Base-by-base conservation (phyloP, 768 basidiomycete genomes). In the Boletus sp. region DNA sequence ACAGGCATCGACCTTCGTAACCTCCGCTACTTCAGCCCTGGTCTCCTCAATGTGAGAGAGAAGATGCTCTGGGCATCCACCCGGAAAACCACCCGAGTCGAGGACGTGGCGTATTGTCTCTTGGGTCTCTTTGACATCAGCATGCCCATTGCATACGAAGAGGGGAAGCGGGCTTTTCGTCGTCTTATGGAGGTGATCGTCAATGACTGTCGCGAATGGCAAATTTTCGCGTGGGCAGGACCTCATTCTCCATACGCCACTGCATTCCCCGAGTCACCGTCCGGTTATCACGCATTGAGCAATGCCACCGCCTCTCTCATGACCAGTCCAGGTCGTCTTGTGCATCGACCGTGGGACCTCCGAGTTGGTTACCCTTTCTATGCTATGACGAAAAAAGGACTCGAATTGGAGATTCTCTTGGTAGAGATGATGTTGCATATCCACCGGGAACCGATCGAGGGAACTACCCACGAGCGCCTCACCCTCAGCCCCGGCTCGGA, bases 91-190 rank as follows among this genome's bases (percentile, higher is more conserved):
- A 67, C 57, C 28, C 56, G 47, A n/a, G 18, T 50, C 9, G 66
- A 70, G n/a, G 69, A 69, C 29, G 52, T 33, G 12, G 64, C 66
- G 2, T 69, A 67, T 47, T 64, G 51, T 29, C 56, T 69, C 11
- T 18, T 66, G 10, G 64, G 64, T 1, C 11, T 70, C 2, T 62
- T 69, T 12, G 37, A 44, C 8, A 46, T 67, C 18, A 55, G 45
- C 33, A 28, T 69, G n/a, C 36, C 56, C 8, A 58, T 70, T 30
- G 24, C 55, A 3, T 69, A 69, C 32, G 68, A 68, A 17, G 64
- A 60, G n/a, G 68, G 64, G 0, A 18, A 52, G 28, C 54, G 48
- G 24, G 68, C 66, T 2, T 67, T 69, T 35, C 28, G 45, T 14
- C 50, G 67, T 20, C 51, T 69, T 12, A 18, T 62, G 5, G 56